phyloP scores from a whole-genome alignment of 2,329 filamentous ascomycete species.

The Cryphonectria parasitica region DNA sequence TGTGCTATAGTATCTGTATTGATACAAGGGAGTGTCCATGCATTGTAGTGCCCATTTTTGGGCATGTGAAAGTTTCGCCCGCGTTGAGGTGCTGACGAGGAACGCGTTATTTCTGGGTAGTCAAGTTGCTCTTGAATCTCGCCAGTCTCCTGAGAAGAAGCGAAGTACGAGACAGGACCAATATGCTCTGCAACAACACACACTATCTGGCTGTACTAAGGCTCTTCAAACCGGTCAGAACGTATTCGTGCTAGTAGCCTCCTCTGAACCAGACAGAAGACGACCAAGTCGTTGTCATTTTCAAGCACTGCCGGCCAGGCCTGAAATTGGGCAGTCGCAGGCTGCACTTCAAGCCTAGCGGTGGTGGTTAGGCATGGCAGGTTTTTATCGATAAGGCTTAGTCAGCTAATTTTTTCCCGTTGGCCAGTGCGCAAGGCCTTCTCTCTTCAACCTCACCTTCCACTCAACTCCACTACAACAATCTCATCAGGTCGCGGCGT shows the following conservation, averaged over 20 bases:
- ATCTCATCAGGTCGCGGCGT: background rate
- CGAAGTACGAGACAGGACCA: too few relatives aligned
- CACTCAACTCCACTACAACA: background rate
- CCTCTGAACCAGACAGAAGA: too few relatives aligned
- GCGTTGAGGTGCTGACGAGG: background rate
- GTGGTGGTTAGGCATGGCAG: background rate
- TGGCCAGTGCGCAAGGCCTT: background rate
- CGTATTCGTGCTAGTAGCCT: too few relatives aligned
- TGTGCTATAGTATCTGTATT: background rate
- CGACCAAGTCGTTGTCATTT: background rate
- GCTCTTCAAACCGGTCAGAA: too few relatives aligned
- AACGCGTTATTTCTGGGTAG: background rate
- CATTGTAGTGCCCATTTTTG: background rate
- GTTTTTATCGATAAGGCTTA: constrained; percentile 16
- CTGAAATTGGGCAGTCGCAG: background rate
- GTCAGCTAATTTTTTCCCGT: constrained; percentile 1
- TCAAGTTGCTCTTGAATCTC: background rate
- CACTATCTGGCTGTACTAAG: too few relatives aligned
- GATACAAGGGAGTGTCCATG: background rate
- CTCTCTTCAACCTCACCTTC: background rate
- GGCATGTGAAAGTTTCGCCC: background rate
- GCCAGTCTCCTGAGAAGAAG: background rate
- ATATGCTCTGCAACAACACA: too few relatives aligned
- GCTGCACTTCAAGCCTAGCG: background rate
- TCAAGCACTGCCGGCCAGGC: background rate